Evolutionary conservation across 495 filamentous ascomycete genomes (phyloP), one percentile per base, ranked within the genome.

Genomic region (Penicillium crystallinum): DNA sequence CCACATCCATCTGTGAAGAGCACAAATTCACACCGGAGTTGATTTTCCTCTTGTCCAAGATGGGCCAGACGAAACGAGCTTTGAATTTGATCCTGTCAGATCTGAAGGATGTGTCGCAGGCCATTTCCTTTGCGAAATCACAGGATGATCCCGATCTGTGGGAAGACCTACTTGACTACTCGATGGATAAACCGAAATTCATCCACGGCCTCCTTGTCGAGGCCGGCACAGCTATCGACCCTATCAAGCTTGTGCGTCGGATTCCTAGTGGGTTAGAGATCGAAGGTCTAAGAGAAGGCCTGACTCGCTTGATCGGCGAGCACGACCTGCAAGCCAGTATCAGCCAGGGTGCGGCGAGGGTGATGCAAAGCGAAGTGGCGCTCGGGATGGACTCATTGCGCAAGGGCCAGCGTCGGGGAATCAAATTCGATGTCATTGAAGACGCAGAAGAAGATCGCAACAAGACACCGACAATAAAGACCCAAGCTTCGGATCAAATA

Each of bases 151-250:
- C 83, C 0, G 88, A 92, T 57, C 78, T 98, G 0, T 98, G 93
- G 93, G 86, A 95, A 55, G 93, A 98, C 60, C 78, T 98, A 9
- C 82, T 98, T 18, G 81, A 91, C 52, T 97, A 97, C 72, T 87
- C 83, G 19, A 97, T 98, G 95, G 89, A 96, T 67, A 95, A 95
- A 57, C 93, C 93, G 0, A 80, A 80, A 12, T 98, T 98, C 72
- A 96, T 98, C 50, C 84, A 89, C 15, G 95, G 88, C 2, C 74
- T 98, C 7, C 81, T 98, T 2, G 89, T 96, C 55, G 90, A 97
- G 68, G 91, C 95, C 5, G 93, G 95, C 11, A 96, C 91, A 4
- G 81, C 89, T 4, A 91, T 97, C 45, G 83, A 96, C 58, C 92
- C 92, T 0, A 87, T 96, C 52, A 87, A 85, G 8, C 80, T 98